Evolutionary conservation across 192 early-diverging fungal species (phyloP).

Genomic region (Oehlia diaphana): DNA sequence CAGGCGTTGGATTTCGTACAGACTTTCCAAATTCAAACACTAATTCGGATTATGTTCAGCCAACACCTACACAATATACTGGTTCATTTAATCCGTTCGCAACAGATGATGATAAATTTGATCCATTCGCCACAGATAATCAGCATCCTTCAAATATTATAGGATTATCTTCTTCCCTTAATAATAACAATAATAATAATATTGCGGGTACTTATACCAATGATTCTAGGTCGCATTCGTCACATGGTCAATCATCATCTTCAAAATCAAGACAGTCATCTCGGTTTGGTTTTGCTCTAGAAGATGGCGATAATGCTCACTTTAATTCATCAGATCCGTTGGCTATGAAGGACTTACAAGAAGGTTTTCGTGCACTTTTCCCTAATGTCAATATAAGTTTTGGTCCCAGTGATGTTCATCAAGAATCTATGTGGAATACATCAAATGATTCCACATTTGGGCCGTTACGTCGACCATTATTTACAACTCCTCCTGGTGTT

Average conservation of each 20-base stretch:
- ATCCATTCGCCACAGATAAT: conserved; percentile 28
- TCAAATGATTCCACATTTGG: conserved; percentile 32
- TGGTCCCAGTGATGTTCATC: conserved; percentile 34
- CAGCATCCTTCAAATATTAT: conserved; percentile 26
- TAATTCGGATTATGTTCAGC: conserved; percentile 31
- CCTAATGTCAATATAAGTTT: conserved; percentile 67
- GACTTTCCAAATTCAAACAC: conserved; percentile 20
- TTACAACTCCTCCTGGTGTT: conserved; percentile 30
- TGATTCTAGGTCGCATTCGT: background rate
- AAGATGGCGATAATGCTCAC: conserved; percentile 28
- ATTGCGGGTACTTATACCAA: conserved; percentile 28
- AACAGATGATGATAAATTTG: conserved; percentile 42
- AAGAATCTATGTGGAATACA: conserved; percentile 24
- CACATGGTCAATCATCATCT: background rate
- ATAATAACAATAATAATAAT: background rate
- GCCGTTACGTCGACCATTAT: conserved; percentile 22
- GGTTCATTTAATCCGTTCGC: conserved; percentile 52
- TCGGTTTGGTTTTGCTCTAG: conserved; percentile 49
- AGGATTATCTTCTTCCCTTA: conserved; percentile 16
- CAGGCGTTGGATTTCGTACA: conserved; percentile 23
- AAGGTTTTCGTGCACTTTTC: conserved; percentile 56
- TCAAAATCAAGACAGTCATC: conserved; percentile 44
- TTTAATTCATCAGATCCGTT: conserved; percentile 31
- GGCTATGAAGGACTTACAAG: conserved; percentile 49
- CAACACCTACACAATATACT: conserved; percentile 41